Evolutionary conservation across 257 asterid species (phyloP).

Genomic region (Lantana camara): DNA sequence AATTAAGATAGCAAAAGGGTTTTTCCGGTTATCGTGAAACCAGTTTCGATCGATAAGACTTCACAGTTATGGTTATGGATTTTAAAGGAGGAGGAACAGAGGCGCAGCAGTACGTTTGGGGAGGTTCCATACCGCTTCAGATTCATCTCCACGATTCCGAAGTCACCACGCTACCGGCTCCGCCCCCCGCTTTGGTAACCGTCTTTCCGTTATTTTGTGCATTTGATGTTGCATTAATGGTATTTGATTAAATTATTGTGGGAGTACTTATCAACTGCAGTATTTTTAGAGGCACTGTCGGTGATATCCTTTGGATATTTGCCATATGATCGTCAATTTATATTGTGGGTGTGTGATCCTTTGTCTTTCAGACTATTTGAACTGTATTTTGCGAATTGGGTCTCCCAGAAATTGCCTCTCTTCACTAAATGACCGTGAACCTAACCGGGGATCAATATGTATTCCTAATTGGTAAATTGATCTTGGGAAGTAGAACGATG

Average conservation of each 20-base stretch:
- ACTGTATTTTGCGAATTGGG: background rate
- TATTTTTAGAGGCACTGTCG: background rate
- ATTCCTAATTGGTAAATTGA: too few species aligned
- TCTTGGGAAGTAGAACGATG: too few species aligned
- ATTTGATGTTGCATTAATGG: slow-evolving; percentile 12
- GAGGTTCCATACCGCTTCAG: slow-evolving; percentile 94
- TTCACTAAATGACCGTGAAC: background rate
- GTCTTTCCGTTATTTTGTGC: background rate
- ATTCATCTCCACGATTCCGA: slow-evolving; percentile 96
- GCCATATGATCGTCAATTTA: background rate
- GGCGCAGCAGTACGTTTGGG: slow-evolving; percentile 83
- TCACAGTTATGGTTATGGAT: slow-evolving; percentile 29
- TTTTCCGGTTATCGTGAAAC: background rate
- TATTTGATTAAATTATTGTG: slow-evolving; percentile 9
- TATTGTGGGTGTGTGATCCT: slow-evolving; percentile 13
- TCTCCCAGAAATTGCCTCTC: background rate
- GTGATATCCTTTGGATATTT: background rate
- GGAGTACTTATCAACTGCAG: background rate
- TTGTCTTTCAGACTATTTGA: background rate
- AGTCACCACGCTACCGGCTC: slow-evolving; percentile 93
- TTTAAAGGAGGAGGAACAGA: slow-evolving; percentile 51
- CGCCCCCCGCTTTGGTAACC: slow-evolving; percentile 83
- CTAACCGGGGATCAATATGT: too few species aligned
- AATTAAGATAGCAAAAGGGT: background rate
- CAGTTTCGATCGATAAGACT: background rate